Percentiles rank a stretch among this genome's conserved stretches.
Evolutionary conservation across 495 filamentous ascomycete species (phyloP).

Genomic region (Amniculicola lignicola): DNA sequence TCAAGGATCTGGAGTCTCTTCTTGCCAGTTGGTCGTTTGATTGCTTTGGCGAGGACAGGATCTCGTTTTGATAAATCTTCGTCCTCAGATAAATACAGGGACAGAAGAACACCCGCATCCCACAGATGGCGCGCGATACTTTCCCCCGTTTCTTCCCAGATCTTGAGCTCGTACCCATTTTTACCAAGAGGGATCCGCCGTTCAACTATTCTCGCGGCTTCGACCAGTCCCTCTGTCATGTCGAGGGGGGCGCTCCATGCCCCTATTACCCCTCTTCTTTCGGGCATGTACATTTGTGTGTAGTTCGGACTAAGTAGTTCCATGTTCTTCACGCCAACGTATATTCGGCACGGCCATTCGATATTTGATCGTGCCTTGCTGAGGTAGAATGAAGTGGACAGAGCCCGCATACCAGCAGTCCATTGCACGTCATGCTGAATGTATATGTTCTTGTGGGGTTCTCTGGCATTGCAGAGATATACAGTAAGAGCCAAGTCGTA

Average conservation of each 20-base stretch:
- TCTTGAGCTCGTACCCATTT: conserved; percentile 35
- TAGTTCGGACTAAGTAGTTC: conserved; percentile 22
- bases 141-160: conserved; percentile 91
- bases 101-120: conserved; percentile 68
- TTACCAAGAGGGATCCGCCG: conserved; percentile 37
- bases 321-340: conserved; percentile 33
- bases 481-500: conserved; percentile 57
- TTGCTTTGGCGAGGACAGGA: conserved; percentile 1
- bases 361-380: conserved; percentile 14
- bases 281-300: conserved; percentile 33
- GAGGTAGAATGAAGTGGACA: conserved; percentile 44
- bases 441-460: conserved; percentile 41
- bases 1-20: conserved; percentile 32
- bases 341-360: conserved; percentile 34
- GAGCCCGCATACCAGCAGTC: conserved; percentile 54
- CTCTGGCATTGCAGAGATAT: conserved; percentile 44
- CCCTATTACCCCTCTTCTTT: conserved; percentile 49
- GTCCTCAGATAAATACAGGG: conserved; percentile 47
- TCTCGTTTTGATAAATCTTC: conserved; percentile 20
- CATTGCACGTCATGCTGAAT: conserved; percentile 50
- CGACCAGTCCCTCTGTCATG: conserved; percentile 35
- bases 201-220: conserved; percentile 52
- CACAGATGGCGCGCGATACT: conserved; percentile 94
- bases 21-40: conserved; percentile 23
- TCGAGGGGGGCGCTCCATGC: conserved; percentile 55